phyloP scores from a whole-genome alignment of 2,329 filamentous ascomycete genomes.

The Penicillium carneum region DNA sequence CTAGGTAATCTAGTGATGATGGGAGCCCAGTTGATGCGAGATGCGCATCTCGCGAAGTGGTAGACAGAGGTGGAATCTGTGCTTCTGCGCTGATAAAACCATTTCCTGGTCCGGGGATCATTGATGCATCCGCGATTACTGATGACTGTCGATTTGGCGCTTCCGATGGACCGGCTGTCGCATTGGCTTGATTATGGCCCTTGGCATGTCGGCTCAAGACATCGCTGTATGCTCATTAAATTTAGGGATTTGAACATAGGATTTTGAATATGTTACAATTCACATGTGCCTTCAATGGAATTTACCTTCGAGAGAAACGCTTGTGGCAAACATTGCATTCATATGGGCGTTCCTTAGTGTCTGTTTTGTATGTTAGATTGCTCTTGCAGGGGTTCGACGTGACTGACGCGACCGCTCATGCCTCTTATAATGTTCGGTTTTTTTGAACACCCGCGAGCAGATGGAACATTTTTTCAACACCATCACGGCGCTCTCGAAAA shows the following conservation, averaged over 20 bases:
- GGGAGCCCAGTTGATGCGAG: conserved; percentile 42
- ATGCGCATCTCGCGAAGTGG: conserved; percentile 37
- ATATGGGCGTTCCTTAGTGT: conserved; percentile 63
- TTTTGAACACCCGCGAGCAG: conserved; percentile 64
- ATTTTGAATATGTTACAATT: neutral
- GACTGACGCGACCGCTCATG: conserved; percentile 63
- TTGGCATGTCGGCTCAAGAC: conserved; percentile 61
- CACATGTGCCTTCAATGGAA: conserved; percentile 6
- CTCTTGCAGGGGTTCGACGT: conserved; percentile 6
- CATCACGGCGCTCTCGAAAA: conserved; percentile 41
- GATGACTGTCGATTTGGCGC: conserved; percentile 41
- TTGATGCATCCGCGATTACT: conserved; percentile 19
- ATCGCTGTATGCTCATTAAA: conserved; percentile 48
- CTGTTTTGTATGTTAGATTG: conserved; percentile 42
- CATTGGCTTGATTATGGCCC: conserved; percentile 51
- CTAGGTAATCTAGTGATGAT: conserved; percentile 53
- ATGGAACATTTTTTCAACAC: conserved; percentile 55
- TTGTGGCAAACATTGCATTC: conserved; percentile 63
- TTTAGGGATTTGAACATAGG: conserved; percentile 8
- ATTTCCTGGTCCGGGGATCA: conserved; percentile 23
- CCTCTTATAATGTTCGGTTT: conserved; percentile 63
- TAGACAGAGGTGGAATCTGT: conserved; percentile 25
- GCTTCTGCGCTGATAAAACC: conserved; percentile 22
- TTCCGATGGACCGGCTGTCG: conserved; percentile 32
- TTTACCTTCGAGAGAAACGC: conserved; percentile 62